Percentiles rank a stretch among this genome's conserved stretches.
These are phyloP conservation scores for Meyerozyma sp. DNA, from an alignment of 1,139 yeast species.

Conservation along the genomic window DNA sequence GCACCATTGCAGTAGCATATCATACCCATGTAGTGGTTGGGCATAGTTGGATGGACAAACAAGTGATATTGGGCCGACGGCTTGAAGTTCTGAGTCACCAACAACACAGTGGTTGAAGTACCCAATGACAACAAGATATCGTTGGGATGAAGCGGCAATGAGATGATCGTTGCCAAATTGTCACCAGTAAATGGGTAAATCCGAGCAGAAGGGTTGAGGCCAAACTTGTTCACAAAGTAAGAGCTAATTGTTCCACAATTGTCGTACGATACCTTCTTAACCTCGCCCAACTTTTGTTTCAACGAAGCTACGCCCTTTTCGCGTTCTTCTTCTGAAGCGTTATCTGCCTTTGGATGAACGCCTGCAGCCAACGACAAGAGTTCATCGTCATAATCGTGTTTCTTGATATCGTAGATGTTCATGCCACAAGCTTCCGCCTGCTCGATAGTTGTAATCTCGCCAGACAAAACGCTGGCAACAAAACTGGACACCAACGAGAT, in stretches of 20 bases:
- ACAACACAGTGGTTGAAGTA: constrained; percentile 80
- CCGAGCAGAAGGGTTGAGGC: constrained; percentile 46
- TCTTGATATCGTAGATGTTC: constrained; percentile 70
- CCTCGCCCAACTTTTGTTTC: constrained; percentile 45
- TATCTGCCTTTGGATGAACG: constrained; percentile 13
- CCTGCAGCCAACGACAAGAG: constrained; percentile 34
- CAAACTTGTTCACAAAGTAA: constrained; percentile 63
- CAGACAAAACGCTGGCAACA: constrained; percentile 65
- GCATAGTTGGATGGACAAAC: constrained; percentile 80
- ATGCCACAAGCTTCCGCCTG: constrained; percentile 90
- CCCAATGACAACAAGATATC: constrained; percentile 83
- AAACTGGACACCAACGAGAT: constrained; percentile 79
- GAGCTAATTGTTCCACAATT: constrained; percentile 41
- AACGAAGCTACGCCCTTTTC: constrained; percentile 32
- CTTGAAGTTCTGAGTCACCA: constrained; percentile 70
- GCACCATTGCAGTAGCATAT: constrained; percentile 91
- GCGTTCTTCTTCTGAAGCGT: constrained; percentile 12
- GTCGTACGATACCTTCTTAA: constrained; percentile 42
- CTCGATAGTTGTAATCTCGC: constrained; percentile 60
- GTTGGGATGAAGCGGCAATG: constrained; percentile 70
- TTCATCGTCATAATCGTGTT: constrained; percentile 47
- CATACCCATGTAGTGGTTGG: constrained; percentile 86
- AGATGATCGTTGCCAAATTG: constrained; percentile 81
- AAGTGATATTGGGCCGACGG: constrained; percentile 83
- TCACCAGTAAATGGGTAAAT: constrained; percentile 82